These are phyloP conservation scores for Heritiera littoralis DNA, from an alignment of 345 rosid genomes.

Conservation along the genomic window DNA sequence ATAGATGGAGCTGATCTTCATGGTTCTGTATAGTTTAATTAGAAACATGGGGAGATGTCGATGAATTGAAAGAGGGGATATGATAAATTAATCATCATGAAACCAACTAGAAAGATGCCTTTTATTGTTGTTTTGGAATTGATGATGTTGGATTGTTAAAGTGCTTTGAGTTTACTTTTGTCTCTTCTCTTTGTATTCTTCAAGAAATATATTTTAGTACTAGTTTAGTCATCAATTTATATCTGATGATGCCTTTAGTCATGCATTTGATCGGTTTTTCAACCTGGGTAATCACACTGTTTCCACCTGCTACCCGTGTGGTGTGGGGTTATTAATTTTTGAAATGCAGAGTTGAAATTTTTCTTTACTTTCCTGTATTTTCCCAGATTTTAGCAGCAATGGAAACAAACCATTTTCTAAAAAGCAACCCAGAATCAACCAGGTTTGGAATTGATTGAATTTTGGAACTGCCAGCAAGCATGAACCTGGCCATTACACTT, in stretches of 20 bases:
- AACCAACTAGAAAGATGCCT: slow-evolving; percentile 12
- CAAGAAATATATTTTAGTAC: neutral
- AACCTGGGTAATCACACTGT: slow-evolving; percentile 8
- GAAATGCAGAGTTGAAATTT: neutral
- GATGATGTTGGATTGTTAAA: slow-evolving; percentile 17
- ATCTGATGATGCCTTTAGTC: neutral
- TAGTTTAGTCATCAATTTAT: neutral
- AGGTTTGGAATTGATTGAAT: neutral
- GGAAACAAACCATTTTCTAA: neutral
- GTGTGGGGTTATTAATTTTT: neutral
- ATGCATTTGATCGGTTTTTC: neutral
- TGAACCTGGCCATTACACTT: neutral
- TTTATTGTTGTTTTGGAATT: neutral
- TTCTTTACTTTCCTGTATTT: neutral
- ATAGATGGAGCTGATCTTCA: neutral
- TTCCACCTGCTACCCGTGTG: slow-evolving; percentile 13
- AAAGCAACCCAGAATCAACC: neutral
- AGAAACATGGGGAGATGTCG: neutral
- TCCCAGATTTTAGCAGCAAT: neutral
- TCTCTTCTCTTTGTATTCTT: neutral
- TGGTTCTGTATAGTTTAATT: neutral
- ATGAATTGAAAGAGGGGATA: neutral
- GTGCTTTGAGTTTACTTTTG: neutral
- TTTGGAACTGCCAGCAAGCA: neutral
- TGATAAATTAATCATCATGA: neutral